Base-by-base conservation (phyloP, 371 early-diverging fungal species). In the Mycotypha africana region DNA sequence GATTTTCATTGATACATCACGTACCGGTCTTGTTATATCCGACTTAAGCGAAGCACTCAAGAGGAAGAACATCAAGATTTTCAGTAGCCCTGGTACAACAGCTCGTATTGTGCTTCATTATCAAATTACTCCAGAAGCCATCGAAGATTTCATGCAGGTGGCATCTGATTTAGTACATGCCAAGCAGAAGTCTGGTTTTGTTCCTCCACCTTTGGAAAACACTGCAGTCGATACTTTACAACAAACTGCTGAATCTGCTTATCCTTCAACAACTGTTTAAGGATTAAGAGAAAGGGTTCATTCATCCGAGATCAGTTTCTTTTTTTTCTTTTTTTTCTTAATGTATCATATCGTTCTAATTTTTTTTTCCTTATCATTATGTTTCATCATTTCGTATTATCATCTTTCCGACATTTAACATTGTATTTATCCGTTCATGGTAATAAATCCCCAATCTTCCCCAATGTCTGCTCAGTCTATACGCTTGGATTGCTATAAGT, bases 31-130 rank as follows among this genome's bases (percentile, higher is more conserved):
- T 11, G 56, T 59, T 3, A 71, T 78, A 8, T 62, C 56, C 4
- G 76, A 78, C 9, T 49, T 87, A 31, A 64, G 67, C 4, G 63
- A 56, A 4, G 76, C 52, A 4, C 65, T 87, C 14, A 64, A 51
- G 22, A 45, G 64, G 35, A 52, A 65, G 20, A 77, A 76, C 7
- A 74, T 86, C 52, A 62, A 67, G 46, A 75, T 85, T 32, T 31
- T 35, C 31, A 75, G 76, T 2, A 76, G 74, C 11, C 68, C 63
- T 11, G 58, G 62, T 24, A 68, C 65, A n/a, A 57, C 55, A 4
- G 53, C 74, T 17, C 74, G 92, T 15, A 53, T 89, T 12, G 93
- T 89, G 14, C 47, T 88, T 14, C 93, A 92, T 57, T 78, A 88
- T 49, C 87, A 90, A 53, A 78, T 87, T 14, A 51, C 71, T 2